phyloP scores from a whole-genome alignment of 371 early-diverging fungal genomes.

The Coemansia sp. region DNA sequence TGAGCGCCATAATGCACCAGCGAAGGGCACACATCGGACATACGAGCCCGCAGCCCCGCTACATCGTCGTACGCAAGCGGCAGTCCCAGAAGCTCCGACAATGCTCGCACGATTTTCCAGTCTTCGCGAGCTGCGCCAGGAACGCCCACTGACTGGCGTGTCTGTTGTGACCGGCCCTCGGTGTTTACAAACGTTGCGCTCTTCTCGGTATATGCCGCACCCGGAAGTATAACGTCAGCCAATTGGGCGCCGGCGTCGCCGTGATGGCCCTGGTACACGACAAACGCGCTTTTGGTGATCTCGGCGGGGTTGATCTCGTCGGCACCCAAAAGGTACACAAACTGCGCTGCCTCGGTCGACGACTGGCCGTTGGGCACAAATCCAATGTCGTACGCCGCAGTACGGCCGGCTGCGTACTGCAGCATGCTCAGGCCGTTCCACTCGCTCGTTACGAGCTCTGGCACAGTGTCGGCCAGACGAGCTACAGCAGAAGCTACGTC shows the following conservation, averaged over 20 bases:
- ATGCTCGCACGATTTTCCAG: slow-evolving; percentile 96
- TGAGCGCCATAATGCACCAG: slow-evolving; percentile 74
- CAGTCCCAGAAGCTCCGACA: slow-evolving; percentile 85
- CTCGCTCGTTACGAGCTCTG: slow-evolving; percentile 64
- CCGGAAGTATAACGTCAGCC: slow-evolving; percentile 95
- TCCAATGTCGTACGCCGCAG: slow-evolving; percentile 91
- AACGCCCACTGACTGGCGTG: slow-evolving; percentile 89
- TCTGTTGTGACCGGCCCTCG: slow-evolving; percentile 91
- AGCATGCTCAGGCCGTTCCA: slow-evolving; percentile 92
- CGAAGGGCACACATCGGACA: slow-evolving; percentile 82
- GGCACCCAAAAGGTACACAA: slow-evolving; percentile 91
- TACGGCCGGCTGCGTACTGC: slow-evolving; percentile 83
- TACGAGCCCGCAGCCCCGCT: slow-evolving; percentile 75
- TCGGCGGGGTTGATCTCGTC: slow-evolving; percentile 76
- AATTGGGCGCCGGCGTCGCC: slow-evolving; percentile 94
- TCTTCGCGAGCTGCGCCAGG: slow-evolving; percentile 93
- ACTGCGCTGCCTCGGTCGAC: slow-evolving; percentile 58
- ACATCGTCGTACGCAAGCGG: slow-evolving; percentile 89
- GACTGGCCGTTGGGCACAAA: slow-evolving; percentile 61
- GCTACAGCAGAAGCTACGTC: slow-evolving; percentile 69
- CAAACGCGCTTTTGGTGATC: slow-evolving; percentile 89
- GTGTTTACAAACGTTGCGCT: slow-evolving; percentile 92
- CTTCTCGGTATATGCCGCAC: slow-evolving; percentile 97
- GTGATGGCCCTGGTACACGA: slow-evolving; percentile 98
- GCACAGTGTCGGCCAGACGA: slow-evolving; percentile 59